These are phyloP conservation scores for Halteria grandinella DNA, from an alignment of 73 alveolate species.

Conservation along the genomic window DNA sequence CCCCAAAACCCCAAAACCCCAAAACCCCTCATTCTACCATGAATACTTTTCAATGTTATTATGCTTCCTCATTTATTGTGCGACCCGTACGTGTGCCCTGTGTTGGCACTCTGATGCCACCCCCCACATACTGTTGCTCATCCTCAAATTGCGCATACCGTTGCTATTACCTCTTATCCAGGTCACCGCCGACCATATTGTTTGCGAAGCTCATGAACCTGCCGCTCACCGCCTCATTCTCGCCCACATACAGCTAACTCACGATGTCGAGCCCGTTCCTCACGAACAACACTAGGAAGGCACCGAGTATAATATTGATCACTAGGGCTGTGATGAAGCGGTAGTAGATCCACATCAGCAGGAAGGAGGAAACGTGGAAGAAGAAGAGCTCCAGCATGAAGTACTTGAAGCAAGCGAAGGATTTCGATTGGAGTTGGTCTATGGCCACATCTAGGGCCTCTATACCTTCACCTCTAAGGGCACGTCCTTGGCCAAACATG, in stretches of 20 bases:
- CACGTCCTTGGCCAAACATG: constrained; percentile 67
- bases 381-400: constrained; percentile 54
- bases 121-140: too few species aligned
- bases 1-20: too few species aligned
- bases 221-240: constrained; percentile 53
- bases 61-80: too few species aligned
- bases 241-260: constrained; percentile 34
- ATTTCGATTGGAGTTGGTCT: constrained; percentile 46
- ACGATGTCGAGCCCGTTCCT: constrained; percentile 49
- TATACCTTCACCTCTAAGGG: constrained; percentile 60
- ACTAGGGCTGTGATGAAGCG: constrained; percentile 31
- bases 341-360: constrained; percentile 64
- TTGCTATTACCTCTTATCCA: too few species aligned
- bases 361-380: constrained; percentile 61
- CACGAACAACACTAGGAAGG: constrained; percentile 42
- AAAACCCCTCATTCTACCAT: too few species aligned
- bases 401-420: constrained; percentile 48
- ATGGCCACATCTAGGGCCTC: constrained; percentile 54
- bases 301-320: constrained; percentile 33
- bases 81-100: too few species aligned
- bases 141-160: too few species aligned
- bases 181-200: too few species aligned
- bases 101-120: too few species aligned
- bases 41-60: too few species aligned
- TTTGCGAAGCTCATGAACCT: constrained; percentile 39